phyloP scores from a whole-genome alignment of 1,284 basidiomycete genomes.

The Ganoderma boninense region DNA sequence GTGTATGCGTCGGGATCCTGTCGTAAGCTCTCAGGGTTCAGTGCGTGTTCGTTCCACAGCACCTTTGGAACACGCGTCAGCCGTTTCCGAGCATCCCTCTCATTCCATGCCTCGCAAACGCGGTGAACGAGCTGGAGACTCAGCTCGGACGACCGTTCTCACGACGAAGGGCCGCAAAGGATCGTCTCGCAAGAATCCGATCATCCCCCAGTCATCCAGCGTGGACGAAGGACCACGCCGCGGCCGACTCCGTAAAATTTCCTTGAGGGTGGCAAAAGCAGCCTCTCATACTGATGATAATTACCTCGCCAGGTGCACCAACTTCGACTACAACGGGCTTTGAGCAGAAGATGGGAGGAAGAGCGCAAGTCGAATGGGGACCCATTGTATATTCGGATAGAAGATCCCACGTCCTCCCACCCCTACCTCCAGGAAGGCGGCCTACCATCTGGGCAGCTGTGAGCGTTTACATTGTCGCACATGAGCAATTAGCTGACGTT shows the following conservation, averaged over 20 bases:
- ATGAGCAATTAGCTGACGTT: background rate
- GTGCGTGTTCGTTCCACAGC: background rate
- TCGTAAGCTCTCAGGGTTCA: background rate
- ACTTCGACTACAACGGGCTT: background rate
- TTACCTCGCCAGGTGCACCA: background rate
- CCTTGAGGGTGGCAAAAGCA: background rate
- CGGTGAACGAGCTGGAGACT: background rate
- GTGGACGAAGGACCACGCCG: background rate
- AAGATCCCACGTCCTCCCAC: too few relatives aligned
- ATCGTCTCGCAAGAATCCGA: background rate
- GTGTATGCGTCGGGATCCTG: background rate
- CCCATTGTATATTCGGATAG: background rate
- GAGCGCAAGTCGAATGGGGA: slow-evolving; percentile 1
- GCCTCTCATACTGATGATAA: background rate
- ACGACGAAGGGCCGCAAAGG: background rate
- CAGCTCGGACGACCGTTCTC: background rate
- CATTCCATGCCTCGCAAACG: background rate
- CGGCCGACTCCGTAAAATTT: background rate
- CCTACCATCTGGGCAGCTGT: slow-evolving; percentile 5
- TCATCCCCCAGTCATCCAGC: background rate
- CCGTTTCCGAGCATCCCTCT: background rate
- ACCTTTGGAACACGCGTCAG: background rate
- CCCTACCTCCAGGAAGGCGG: background rate
- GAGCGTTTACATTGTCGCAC: background rate
- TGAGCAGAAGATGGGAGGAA: background rate